Base-by-base conservation (phyloP, 2,329 filamentous ascomycete genomes). In the Phialophora macrospora region DNA sequence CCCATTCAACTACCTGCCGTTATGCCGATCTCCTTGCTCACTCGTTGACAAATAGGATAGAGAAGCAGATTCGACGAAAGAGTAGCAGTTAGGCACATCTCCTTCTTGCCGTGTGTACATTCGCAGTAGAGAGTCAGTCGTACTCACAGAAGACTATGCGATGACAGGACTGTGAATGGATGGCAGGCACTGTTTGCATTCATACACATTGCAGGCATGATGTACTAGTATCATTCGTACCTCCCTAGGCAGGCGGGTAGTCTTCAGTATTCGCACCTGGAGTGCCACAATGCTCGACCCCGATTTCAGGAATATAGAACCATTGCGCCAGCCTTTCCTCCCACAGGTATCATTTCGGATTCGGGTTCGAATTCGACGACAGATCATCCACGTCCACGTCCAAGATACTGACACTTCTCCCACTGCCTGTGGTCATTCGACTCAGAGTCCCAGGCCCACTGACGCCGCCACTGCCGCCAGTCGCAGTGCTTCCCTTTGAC, bases 351-450 rank as follows among this genome's bases (percentile, higher is more conserved):
- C 58, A 52, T 38, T 52, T 60, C 48, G 38, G 14, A 24, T 26
- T 51, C 28, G 26, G 24, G 22, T 20, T 62, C 56, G 55, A 38
- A 30, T 54, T 57, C 56, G 56, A 24, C 14, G 65, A 62, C 54
- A 28, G 30, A 55, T 68, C 60, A 51, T 65, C 60, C 30, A 69
- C 32, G 62, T 69, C 60, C 30, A 69, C 20, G 59, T 69, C 67
- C 65, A 69, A 64, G 32, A 67, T 60, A 60, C 56, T 65, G 41
- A 68, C 60, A 28, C 60, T 64, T 28, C 48, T 20, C 12, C 30
- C 60, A 30, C 49, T 65, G 14, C 41, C 44, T 20, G 52, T 59
- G 44, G 54, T 63, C 41, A 51, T 63, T 51, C 60, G 54, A 56
- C 60, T 63, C 26, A 56, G 11, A 4, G 60, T 58, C 11, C 63